Evolutionary conservation across 1,139 yeast species (phyloP).

Genomic region (Yamadazyma trypodendri): DNA sequence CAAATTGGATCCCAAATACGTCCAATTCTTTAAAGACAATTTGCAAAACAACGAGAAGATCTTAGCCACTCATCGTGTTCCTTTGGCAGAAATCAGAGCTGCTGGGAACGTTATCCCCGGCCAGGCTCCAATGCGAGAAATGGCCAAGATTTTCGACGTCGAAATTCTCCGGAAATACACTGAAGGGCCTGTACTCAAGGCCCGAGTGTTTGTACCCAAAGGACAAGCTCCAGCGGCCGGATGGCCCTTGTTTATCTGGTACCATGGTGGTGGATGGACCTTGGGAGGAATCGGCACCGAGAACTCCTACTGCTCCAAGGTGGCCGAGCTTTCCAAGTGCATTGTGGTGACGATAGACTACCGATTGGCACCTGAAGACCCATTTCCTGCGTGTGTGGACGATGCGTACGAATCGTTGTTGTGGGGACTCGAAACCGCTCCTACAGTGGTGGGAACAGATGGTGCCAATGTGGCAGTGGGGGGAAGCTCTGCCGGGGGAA

Average conservation of each 20-base stretch:
- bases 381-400: constrained; percentile 50
- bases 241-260: constrained; percentile 47
- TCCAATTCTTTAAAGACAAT: constrained; percentile 31
- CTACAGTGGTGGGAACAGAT: constrained; percentile 26
- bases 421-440: constrained; percentile 21
- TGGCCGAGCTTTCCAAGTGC: constrained; percentile 35
- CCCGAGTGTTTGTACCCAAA: constrained; percentile 41
- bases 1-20: constrained; percentile 30
- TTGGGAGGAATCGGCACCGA: constrained; percentile 47
- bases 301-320: constrained; percentile 44
- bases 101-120: constrained; percentile 52
- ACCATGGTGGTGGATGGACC: constrained; percentile 53
- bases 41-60: constrained; percentile 31
- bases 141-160: constrained; percentile 31
- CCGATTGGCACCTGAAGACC: constrained; percentile 49
- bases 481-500: constrained; percentile 53
- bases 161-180: constrained; percentile 36
- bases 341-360: constrained; percentile 42
- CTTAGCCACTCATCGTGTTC: constrained; percentile 41
- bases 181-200: constrained; percentile 28
- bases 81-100: constrained; percentile 32
- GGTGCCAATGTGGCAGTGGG: constrained; percentile 38
- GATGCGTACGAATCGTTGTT: constrained; percentile 39
- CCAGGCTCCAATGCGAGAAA: constrained; percentile 28
- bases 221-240: constrained; percentile 37